These are phyloP conservation scores for Vickermania spadyakhi DNA, from an alignment of 208 protist genomes.

Conservation along the genomic window DNA sequence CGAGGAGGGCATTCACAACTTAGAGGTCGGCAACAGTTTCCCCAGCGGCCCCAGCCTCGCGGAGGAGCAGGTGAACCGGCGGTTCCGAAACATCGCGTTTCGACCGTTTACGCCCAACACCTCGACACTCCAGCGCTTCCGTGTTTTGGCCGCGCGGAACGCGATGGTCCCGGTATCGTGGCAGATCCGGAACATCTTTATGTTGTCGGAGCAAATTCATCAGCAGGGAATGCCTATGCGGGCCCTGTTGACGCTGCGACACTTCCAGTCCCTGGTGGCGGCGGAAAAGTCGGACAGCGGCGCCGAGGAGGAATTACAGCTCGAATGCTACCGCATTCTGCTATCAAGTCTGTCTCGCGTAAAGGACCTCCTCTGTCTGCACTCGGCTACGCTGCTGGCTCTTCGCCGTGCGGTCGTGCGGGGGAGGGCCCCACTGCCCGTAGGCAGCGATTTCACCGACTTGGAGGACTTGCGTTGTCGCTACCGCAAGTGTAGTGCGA, in stretches of 20 bases:
- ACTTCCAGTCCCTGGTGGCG: slow-evolving; percentile 26
- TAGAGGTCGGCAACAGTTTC: slow-evolving; percentile 29
- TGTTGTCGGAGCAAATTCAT: slow-evolving; percentile 61
- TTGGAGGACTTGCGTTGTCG: not conserved
- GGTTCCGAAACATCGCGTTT: slow-evolving; percentile 64
- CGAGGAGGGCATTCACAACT: slow-evolving; percentile 69
- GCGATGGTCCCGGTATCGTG: slow-evolving; percentile 55
- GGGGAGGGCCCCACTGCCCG: not conserved
- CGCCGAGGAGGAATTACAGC: slow-evolving; percentile 25
- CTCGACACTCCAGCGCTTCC: slow-evolving; percentile 58
- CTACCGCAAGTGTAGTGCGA: not conserved
- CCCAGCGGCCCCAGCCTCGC: not conserved
- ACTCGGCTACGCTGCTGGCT: slow-evolving; percentile 26
- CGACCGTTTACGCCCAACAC: slow-evolving; percentile 38
- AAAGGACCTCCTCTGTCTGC: slow-evolving; percentile 28
- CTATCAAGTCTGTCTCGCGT: slow-evolving; percentile 31
- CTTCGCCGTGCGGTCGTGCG: slow-evolving; percentile 23
- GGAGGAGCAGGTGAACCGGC: slow-evolving; percentile 29
- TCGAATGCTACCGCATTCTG: slow-evolving; percentile 59
- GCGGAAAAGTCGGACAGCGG: not conserved
- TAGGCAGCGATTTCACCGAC: not conserved
- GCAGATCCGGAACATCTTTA: slow-evolving; percentile 69
- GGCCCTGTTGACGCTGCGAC: slow-evolving; percentile 30
- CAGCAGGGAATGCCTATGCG: slow-evolving; percentile 58
- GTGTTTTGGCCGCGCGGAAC: slow-evolving; percentile 60